Base-by-base conservation (phyloP, 1,284 basidiomycete genomes). In the Fomitopsis schrenkii region DNA sequence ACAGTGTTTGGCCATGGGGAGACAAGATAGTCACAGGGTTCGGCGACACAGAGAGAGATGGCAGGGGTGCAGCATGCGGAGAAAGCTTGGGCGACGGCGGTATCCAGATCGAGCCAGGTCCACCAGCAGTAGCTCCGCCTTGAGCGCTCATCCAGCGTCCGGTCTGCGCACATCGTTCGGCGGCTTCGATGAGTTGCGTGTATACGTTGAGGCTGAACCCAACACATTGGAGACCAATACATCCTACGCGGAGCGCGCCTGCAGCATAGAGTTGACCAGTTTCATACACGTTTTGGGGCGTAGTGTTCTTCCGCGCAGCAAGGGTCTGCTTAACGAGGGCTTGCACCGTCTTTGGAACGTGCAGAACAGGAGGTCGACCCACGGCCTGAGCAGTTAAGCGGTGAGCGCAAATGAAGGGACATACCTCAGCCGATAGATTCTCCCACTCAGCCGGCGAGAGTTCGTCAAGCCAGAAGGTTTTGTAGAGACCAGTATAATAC, bases 401-500 rank as follows among this genome's bases (percentile, higher is more conserved):
- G 41, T 14, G 17, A 14, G 1, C 35, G 35, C 35, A 7, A 2
- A 50, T 30, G 28, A 33, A 15, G 30, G 7, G 36, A 68, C 75
- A 42, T 66, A 87, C 90, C 80, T 91, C 88, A 30, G 72, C 70
- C 17, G 85, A 82, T 28, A 91, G 78, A 50, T 80, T 81, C 26
- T 81, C 82, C 85, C 88, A 91, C 71, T 91, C 89, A 60, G 83
- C 83, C 4, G 77, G 72, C 1, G 83, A 83, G 17, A 91, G 74
- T 63, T 89, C 83, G 36, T 84, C 84, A 54, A 92, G 77, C 57
- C 79, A 75, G 68, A 91, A 84, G 1, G 81, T 81, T 58, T 79
- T 82, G 73, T 92, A 92, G 8, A 83, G 79, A n/a, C 90, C 90
- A 15, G 90, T 89, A 62, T 91, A 91, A 70, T 91, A 91, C 88